phyloP scores from a whole-genome alignment of 75 land plant species.

The Adiantum capillusveneris region DNA sequence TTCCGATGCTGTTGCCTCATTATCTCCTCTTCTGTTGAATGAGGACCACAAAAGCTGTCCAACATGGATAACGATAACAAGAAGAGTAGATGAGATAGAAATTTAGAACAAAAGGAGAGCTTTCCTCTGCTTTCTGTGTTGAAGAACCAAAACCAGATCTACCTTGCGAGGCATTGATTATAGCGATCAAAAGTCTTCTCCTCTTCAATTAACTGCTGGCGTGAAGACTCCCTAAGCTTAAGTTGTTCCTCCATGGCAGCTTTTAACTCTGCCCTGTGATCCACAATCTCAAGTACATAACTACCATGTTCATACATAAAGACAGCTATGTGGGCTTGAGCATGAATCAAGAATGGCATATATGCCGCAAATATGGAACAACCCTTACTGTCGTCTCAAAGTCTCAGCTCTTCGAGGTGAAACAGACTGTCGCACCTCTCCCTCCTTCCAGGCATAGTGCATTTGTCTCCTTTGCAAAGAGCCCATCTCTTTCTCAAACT shows the following conservation, averaged over 20 bases:
- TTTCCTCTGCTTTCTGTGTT: too few species aligned
- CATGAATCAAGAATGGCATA: too few species aligned
- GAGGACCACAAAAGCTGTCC: conserved; percentile 14
- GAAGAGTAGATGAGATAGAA: too few species aligned
- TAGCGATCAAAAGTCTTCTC: conserved; percentile 11
- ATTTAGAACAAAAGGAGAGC: too few species aligned
- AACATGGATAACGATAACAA: too few species aligned
- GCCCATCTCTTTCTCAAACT: conserved; percentile 12
- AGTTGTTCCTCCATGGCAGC: conserved; percentile 17
- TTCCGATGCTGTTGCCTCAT: conserved; percentile 6
- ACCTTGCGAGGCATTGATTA: conserved; percentile 16
- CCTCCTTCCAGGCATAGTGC: conserved; percentile 13
- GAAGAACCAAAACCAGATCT: not conserved
- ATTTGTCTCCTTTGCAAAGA: conserved; percentile 7
- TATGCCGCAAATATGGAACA: too few species aligned
- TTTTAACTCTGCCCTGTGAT: conserved; percentile 9
- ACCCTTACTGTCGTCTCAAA: conserved; percentile 14
- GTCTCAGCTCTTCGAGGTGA: conserved; percentile 16
- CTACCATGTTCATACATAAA: not conserved
- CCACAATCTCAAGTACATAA: too few species aligned
- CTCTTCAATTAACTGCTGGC: not conserved
- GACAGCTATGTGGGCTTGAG: too few species aligned
- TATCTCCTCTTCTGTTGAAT: conserved; percentile 6
- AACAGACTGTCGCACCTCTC: conserved; percentile 10
- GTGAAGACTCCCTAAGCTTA: not conserved